These are phyloP conservation scores for Mimosa pudica DNA, from an alignment of 306 rosid species.

Conservation along the genomic window DNA sequence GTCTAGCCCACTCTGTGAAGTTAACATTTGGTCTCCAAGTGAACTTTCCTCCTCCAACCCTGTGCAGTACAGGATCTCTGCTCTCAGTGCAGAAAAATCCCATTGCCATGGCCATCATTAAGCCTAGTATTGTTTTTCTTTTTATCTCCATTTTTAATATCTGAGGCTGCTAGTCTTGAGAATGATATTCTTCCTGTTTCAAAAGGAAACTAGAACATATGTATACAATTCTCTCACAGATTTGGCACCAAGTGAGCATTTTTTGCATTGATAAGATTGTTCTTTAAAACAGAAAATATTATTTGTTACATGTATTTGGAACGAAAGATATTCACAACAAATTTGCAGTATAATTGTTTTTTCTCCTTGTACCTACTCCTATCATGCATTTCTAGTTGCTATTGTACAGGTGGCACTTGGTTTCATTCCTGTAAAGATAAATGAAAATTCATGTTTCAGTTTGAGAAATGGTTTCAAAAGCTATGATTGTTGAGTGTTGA, in stretches of 20 bases:
- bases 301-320: neutral
- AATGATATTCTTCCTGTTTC: neutral
- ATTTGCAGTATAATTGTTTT: neutral
- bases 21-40: slow-evolving; percentile 52
- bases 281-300: no score
- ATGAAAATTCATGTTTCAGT: neutral
- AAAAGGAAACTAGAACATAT: neutral
- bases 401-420: neutral
- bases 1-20: slow-evolving; percentile 52
- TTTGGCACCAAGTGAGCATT: neutral
- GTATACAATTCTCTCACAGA: neutral
- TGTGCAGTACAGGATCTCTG: slow-evolving; percentile 50
- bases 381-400: slow-evolving; percentile 28
- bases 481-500: neutral
- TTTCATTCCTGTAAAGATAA: neutral
- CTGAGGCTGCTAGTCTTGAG: neutral
- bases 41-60: slow-evolving; percentile 67
- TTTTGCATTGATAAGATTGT: neutral
- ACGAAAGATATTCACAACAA: neutral
- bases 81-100: slow-evolving; percentile 33
- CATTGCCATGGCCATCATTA: slow-evolving; percentile 27
- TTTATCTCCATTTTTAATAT: slow-evolving; percentile 26
- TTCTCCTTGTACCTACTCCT: neutral
- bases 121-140: slow-evolving; percentile 7
- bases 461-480: neutral